These are phyloP conservation scores for Cutaneotrichosporon sp. DNA, from an alignment of 1,284 basidiomycete species.

Conservation along the genomic window DNA sequence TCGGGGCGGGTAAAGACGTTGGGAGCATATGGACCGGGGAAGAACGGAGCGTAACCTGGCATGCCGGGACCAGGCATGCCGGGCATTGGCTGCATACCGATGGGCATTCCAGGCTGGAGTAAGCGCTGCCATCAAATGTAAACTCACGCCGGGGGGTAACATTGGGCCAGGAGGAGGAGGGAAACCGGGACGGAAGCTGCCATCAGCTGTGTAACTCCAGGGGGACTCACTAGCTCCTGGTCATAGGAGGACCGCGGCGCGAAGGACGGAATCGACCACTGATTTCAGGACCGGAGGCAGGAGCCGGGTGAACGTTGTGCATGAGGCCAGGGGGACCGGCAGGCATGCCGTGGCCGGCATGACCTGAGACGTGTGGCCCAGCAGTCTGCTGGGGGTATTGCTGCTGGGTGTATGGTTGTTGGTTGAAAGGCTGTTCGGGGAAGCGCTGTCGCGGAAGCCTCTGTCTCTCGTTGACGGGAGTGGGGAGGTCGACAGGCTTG, in stretches of 20 bases:
- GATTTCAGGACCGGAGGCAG: background rate
- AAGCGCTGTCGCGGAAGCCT: no score
- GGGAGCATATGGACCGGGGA: background rate
- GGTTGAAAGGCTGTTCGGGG: no score
- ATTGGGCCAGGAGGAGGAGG: background rate
- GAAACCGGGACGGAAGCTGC: background rate
- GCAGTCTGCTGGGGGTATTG: no score
- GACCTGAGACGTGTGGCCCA: no score
- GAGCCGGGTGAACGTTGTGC: background rate
- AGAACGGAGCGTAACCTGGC: background rate
- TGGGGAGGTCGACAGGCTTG: slow-evolving; percentile 39
- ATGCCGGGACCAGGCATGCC: background rate
- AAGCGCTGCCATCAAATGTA: background rate
- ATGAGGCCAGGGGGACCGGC: background rate
- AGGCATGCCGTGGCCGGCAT: background rate
- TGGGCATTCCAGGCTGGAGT: background rate
- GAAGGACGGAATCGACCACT: background rate
- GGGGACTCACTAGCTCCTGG: background rate
- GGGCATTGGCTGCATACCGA: background rate
- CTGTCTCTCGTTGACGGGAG: slow-evolving; percentile 33
- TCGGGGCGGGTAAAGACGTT: background rate
- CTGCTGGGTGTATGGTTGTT: no score
- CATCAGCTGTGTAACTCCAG: background rate
- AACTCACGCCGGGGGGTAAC: background rate
- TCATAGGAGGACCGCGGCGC: background rate